Evolutionary conservation across 768 basidiomycete genomes (phyloP).

Genomic region (Strobilomyces echinocephalus): DNA sequence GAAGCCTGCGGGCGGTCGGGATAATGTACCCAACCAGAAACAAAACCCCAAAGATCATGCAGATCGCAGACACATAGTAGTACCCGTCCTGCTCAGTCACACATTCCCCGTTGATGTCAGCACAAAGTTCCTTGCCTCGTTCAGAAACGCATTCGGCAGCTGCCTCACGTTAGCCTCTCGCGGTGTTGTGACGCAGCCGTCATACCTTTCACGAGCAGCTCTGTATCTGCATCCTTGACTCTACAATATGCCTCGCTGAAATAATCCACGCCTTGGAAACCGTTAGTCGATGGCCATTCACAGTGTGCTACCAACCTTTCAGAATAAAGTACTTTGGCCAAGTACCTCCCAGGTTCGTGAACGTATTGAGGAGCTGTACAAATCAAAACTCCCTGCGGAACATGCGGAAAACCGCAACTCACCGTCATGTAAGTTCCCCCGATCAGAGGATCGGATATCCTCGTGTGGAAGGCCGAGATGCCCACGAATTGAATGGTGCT

Average conservation of each 20-base stretch:
- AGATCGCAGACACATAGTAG: conserved; percentile 77
- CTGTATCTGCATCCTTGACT: conserved; percentile 52
- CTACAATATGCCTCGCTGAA: conserved; percentile 84
- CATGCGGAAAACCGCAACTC: conserved; percentile 22
- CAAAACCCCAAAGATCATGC: conserved; percentile 69
- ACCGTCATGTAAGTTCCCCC: conserved; percentile 99
- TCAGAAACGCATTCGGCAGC: conserved; percentile 91
- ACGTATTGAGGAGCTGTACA: conserved; percentile 83
- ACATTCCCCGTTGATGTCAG: conserved; percentile 72
- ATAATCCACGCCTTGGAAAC: conserved; percentile 67
- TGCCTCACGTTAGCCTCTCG: conserved; percentile 28
- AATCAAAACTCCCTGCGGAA: conserved; percentile 5
- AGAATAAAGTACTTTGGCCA: conserved; percentile 97
- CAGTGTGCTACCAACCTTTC: conserved; percentile 50
- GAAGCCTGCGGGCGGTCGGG: conserved; percentile 79
- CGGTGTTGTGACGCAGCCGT: background rate
- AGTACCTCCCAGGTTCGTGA: conserved; percentile 94
- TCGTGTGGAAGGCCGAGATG: conserved; percentile 97
- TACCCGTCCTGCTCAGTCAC: conserved; percentile 87
- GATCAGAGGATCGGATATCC: conserved; percentile 92
- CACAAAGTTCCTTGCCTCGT: conserved; percentile 76
- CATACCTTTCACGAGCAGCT: conserved; percentile 54
- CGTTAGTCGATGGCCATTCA: conserved; percentile 7
- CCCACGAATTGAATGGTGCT: conserved; percentile 99
- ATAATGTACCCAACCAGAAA: conserved; percentile 73